Base-by-base conservation (phyloP, 805 yeast species). In the Clavispora carvajalis region DNA sequence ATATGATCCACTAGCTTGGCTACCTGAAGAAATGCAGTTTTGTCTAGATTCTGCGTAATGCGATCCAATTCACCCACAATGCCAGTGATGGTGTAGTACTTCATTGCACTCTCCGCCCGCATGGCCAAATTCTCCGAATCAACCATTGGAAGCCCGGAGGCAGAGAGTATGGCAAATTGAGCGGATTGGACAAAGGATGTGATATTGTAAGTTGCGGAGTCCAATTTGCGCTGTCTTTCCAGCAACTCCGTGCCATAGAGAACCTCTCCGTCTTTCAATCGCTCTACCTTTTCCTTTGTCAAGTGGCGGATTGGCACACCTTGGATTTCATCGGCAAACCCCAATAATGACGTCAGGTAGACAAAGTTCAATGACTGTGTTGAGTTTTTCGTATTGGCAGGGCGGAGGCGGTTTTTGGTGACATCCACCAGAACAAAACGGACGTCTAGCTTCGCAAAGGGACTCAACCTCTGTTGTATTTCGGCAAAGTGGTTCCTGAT, bases 321-420 rank as follows among this genome's bases (percentile, higher is more conserved):
- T 24, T 49, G 45, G 9, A 51, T 31, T 21, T 13, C 15, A 38
- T 49, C 34, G n/a, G 44, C 48, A 19, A 46, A 43, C 4, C 44
- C 44, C 34, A 36, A 22, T 34, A 51, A 36, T 8, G 50, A 36
- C 12, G 53, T 49, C 46, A 48, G 51, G 35, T 47, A 51, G 34
- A 51, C 38, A 31, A 47, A 51, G 8, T 44, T 41, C 23, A 51
- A 22, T 4, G 31, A 30, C 2, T n/a, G 11, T 2, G 48, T 30
- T 8, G 48, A 16, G 42, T 51, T 49, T 12, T 15, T 16, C 11
- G 43, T 30, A 17, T 38, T 28, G 6, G 31, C 35, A 4, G 34
- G 23, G 3, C 45, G 41, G 2, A 48, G 40, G 3, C 44, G 36
- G 8, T 36, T 23, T 24, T 41, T 47, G 13, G 53, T 43, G 11